A percentile compares a stretch with the other conserved stretches of the same genome.
phyloP scores from a whole-genome alignment of 495 filamentous ascomycete genomes.

The Aspergillus diversus region DNA sequence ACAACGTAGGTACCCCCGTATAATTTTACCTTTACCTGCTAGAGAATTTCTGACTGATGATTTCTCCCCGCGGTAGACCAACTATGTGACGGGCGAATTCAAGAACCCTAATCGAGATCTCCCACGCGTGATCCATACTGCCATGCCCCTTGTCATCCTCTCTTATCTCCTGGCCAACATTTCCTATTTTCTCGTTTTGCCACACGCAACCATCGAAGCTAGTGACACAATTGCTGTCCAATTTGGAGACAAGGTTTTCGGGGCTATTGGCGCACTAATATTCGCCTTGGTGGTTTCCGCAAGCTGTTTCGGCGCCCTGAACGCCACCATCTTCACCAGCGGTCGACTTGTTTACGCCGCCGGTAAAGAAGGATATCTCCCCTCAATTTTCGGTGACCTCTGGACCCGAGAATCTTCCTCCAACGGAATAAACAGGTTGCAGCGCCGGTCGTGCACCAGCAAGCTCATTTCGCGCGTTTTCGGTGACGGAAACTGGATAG shows the following conservation, averaged over 20 bases:
- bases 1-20: slow-evolving; percentile 70
- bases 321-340: slow-evolving; percentile 92
- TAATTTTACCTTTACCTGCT: too few species aligned
- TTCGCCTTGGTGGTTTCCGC: slow-evolving; percentile 88
- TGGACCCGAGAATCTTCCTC: slow-evolving; percentile 61
- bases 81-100: slow-evolving; percentile 97
- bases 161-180: slow-evolving; percentile 91
- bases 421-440: slow-evolving; percentile 47
- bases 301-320: slow-evolving; percentile 89
- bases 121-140: slow-evolving; percentile 93
- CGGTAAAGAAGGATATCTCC: slow-evolving; percentile 93
- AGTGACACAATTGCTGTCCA: slow-evolving; percentile 92
- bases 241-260: slow-evolving; percentile 90
- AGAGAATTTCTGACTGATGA: background rate
- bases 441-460: slow-evolving; percentile 60
- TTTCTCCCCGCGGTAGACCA: slow-evolving; percentile 64
- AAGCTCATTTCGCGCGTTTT: slow-evolving; percentile 60
- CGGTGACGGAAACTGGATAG: slow-evolving; percentile 63
- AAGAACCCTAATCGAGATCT: slow-evolving; percentile 87
- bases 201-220: slow-evolving; percentile 73
- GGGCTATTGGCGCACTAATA: slow-evolving; percentile 75
- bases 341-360: slow-evolving; percentile 92
- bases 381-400: slow-evolving; percentile 78
- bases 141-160: slow-evolving; percentile 91
- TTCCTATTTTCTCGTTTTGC: slow-evolving; percentile 94